Conservation (phyloP, 2,329 filamentous ascomycete genomes). For the Fusarium luffae region DNA sequence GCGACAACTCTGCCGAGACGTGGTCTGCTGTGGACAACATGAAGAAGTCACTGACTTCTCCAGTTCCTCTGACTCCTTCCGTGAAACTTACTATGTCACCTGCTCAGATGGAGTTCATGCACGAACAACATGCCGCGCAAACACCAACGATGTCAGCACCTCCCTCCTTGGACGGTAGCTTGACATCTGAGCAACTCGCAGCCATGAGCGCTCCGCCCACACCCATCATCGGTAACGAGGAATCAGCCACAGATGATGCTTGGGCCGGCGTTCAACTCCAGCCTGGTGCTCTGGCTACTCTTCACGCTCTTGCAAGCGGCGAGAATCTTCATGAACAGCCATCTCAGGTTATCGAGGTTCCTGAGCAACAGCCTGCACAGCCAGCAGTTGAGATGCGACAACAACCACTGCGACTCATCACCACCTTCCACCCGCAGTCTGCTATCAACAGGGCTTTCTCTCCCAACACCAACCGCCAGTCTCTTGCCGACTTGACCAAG, state of each 20-base stretch:
- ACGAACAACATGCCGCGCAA: slow-evolving; percentile 68
- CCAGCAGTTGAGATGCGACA: slow-evolving; percentile 59
- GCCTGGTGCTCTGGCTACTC: slow-evolving; percentile 80
- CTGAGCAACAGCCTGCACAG: slow-evolving; percentile 41
- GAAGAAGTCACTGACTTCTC: slow-evolving; percentile 63
- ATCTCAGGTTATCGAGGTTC: slow-evolving; percentile 58
- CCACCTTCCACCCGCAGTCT: slow-evolving; percentile 49
- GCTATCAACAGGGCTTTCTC: slow-evolving; percentile 44
- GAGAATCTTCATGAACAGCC: slow-evolving; percentile 69
- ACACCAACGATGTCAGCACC: slow-evolving; percentile 82
- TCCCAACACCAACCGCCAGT: slow-evolving; percentile 57
- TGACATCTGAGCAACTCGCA: slow-evolving; percentile 88
- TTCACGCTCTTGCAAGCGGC: slow-evolving; percentile 75
- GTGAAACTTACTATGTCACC: slow-evolving; percentile 80
- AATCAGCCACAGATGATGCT: slow-evolving; percentile 65
- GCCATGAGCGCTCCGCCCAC: slow-evolving; percentile 86
- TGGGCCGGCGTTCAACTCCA: slow-evolving; percentile 83
- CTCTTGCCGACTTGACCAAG: slow-evolving; percentile 77
- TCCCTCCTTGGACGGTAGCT: slow-evolving; percentile 89
- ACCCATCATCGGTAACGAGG: slow-evolving; percentile 72
- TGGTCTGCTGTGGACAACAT: slow-evolving; percentile 59
- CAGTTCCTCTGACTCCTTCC: slow-evolving; percentile 72
- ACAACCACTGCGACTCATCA: slow-evolving; percentile 62
- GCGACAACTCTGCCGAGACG: slow-evolving; percentile 50
- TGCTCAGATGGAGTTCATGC: slow-evolving; percentile 77